phyloP scores from a whole-genome alignment of 2,329 filamentous ascomycete genomes.

The Aspergillus neotritici region DNA sequence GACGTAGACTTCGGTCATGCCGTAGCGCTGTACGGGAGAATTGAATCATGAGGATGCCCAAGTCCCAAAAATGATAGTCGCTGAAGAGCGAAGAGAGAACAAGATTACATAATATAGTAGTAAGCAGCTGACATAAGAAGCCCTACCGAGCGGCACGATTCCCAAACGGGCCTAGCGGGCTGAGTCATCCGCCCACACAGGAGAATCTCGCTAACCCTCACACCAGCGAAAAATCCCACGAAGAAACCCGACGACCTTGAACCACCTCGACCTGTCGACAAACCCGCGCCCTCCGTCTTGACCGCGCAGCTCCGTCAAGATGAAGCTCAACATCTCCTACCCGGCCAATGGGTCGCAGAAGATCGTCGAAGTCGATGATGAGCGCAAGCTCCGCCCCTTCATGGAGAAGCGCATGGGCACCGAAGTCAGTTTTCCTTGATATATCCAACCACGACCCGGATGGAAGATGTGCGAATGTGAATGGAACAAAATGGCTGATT shows the following conservation, averaged over 20 bases:
- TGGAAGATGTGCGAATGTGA: slow-evolving; percentile 8
- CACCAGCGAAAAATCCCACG: slow-evolving; percentile 35
- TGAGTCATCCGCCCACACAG: slow-evolving; percentile 37
- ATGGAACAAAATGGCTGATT: slow-evolving; percentile 26
- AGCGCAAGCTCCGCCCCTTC: slow-evolving; percentile 98
- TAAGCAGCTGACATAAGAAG: slow-evolving; percentile 19
- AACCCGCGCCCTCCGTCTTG: slow-evolving; percentile 43
- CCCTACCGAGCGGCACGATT: slow-evolving; percentile 20
- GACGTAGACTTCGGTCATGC: no score
- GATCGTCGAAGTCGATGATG: slow-evolving; percentile 98
- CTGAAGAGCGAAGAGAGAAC: not conserved
- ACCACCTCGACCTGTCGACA: slow-evolving; percentile 38
- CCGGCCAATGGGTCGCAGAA: slow-evolving; percentile 99
- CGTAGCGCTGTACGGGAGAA: no score
- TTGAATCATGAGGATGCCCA: no score
- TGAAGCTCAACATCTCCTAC: slow-evolving; percentile 79
- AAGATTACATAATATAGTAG: not conserved
- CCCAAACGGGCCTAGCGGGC: slow-evolving; percentile 22
- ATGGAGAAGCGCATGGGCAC: slow-evolving; percentile 88
- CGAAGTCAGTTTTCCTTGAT: slow-evolving; percentile 37
- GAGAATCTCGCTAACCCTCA: slow-evolving; percentile 36
- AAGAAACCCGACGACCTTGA: slow-evolving; percentile 31
- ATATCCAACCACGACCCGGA: slow-evolving; percentile 7
- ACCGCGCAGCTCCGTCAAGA: slow-evolving; percentile 52
- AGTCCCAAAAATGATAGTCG: not conserved